A percentile compares a stretch with the other conserved stretches of the same genome.
phyloP scores from a whole-genome alignment of 2,329 filamentous ascomycete genomes.

The Diaporthe destruens region DNA sequence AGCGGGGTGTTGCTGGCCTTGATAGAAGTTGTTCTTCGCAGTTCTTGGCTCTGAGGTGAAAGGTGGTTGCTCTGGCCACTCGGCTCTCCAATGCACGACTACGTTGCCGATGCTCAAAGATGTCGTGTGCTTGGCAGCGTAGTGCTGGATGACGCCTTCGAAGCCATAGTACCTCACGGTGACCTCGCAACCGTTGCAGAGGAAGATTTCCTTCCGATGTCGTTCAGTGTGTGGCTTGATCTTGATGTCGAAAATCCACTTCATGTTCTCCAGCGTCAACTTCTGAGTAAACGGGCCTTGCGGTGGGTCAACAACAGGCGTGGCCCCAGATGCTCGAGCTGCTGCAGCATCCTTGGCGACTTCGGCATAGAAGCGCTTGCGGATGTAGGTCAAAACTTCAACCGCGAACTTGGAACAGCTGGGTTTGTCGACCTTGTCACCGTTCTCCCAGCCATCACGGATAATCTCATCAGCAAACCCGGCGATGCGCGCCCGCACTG shows the following conservation, averaged over 20 bases:
- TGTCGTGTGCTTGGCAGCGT: constrained; percentile 83
- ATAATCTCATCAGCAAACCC: constrained; percentile 79
- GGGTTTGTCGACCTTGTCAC: constrained; percentile 72
- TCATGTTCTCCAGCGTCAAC: constrained; percentile 86
- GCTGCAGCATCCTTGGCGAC: constrained; percentile 66
- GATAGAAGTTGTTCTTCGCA: constrained; percentile 46
- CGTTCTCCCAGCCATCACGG: constrained; percentile 72
- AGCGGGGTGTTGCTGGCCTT: constrained; percentile 35
- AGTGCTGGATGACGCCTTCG: constrained; percentile 85
- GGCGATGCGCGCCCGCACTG: constrained; percentile 74
- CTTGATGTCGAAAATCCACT: constrained; percentile 84
- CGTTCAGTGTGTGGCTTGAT: constrained; percentile 77
- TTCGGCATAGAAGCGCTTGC: constrained; percentile 74
- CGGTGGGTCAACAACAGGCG: constrained; percentile 61
- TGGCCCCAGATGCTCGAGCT: constrained; percentile 59
- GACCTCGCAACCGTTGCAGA: constrained; percentile 77
- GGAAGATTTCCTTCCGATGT: constrained; percentile 78
- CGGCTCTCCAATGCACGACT: constrained; percentile 82
- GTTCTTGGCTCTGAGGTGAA: constrained; percentile 73
- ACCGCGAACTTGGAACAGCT: constrained; percentile 77
- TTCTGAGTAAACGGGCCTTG: constrained; percentile 69
- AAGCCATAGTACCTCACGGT: constrained; percentile 79
- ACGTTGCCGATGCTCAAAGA: constrained; percentile 77
- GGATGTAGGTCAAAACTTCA: constrained; percentile 76
- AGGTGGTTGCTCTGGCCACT: constrained; percentile 82